Evolutionary conservation across 2,329 filamentous ascomycete genomes (phyloP), one percentile per base, ranked within the genome.

Genomic region (Monilinia aucupariae): DNA sequence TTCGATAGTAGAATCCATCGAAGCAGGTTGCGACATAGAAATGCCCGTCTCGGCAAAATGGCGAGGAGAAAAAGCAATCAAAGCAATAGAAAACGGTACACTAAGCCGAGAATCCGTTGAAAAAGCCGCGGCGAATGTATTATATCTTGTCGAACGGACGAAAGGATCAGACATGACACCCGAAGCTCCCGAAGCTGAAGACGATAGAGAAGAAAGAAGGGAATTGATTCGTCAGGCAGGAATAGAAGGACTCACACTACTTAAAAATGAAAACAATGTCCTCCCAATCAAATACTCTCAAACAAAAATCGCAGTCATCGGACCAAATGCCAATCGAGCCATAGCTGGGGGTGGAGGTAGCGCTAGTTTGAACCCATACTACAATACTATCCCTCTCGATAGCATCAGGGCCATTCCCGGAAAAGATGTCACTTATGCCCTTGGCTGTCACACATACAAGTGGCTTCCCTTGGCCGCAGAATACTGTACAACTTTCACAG

Each of bases 331-430:
- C 25, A 86, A 87, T 71, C 78, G 85, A 61, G 82, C 85, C 0
- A 87, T 89, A 66, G 85, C 84, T n/a, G 84, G 83, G 20, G 86
- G 86, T 56, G 86, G 86, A 48, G 86, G 86, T 56, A 88, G 85
- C 69, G 86, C 86, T 22, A 86, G 83, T 66, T 75, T 89, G 54
- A 88, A 88, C 71, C 85, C 86, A 0, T 88, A 89, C 73, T 89
- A 89, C 73, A 85, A 79, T 67, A 86, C 84, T 2, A 78, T 86
- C 12, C 86, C 86, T 0, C 78, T 85, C 58, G 84, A 87, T 51
- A 86, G 85, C 68, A 86, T 88, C 64, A 80, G 77, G 47, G 77
- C 78, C 34, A 77, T 79, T 0, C 78, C 84, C 2, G 76, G 82
- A 54, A 78, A 82, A 39, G 80, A 85, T 51, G 78, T 89, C 7